phyloP scores from a whole-genome alignment of 2,329 filamentous ascomycete genomes.

The Emydomyces testavorans region DNA sequence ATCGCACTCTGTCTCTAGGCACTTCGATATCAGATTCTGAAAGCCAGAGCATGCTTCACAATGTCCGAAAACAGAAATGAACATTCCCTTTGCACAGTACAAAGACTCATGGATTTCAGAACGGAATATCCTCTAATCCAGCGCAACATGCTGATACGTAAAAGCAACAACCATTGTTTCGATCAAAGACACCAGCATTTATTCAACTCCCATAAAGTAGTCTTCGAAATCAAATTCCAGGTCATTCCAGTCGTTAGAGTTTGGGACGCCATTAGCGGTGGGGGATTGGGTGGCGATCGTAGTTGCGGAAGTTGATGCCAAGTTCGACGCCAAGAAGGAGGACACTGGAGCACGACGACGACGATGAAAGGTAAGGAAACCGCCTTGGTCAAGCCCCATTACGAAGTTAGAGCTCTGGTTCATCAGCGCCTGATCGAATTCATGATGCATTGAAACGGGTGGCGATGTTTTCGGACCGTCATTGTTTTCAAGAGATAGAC shows the following conservation, averaged over 20 bases:
- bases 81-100: neutral
- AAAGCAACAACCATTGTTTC: neutral
- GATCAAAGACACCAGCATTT: neutral
- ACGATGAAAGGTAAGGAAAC: slow-evolving; percentile 9
- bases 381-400: slow-evolving; percentile 6
- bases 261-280: neutral
- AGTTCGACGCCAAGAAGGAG: neutral
- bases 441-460: neutral
- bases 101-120: neutral
- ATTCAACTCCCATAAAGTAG: slow-evolving; percentile 10
- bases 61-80: neutral
- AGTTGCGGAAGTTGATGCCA: neutral
- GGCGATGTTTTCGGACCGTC: neutral
- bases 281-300: neutral
- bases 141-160: neutral
- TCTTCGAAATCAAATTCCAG: slow-evolving; percentile 15
- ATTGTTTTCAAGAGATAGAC: neutral
- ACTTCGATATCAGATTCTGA: neutral
- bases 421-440: slow-evolving; percentile 6
- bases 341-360: slow-evolving; percentile 2
- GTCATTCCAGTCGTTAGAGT: slow-evolving; percentile 1
- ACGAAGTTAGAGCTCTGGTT: slow-evolving; percentile 10
- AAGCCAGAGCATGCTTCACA: neutral
- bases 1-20: neutral
- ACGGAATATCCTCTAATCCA: neutral